phyloP scores from a whole-genome alignment of 805 yeast genomes.

The Pachysolen tannophilus region DNA sequence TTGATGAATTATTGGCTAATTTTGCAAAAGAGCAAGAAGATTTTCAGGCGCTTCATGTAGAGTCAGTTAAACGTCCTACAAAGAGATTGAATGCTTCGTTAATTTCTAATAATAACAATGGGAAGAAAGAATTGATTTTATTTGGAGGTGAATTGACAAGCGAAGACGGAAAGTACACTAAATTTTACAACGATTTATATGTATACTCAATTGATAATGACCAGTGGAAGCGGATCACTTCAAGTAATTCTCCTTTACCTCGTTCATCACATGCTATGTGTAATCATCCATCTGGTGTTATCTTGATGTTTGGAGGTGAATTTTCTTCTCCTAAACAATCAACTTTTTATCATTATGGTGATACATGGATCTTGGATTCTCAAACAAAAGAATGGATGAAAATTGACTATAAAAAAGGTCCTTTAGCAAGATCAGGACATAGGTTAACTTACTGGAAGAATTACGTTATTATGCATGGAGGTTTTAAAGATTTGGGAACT shows the following conservation, averaged over 20 bases:
- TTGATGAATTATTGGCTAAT: constrained; percentile 74
- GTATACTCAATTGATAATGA: constrained; percentile 70
- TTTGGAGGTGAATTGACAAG: constrained; percentile 84
- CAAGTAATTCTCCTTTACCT: constrained; percentile 87
- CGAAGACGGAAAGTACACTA: constrained; percentile 39
- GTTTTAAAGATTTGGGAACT: constrained; percentile 83
- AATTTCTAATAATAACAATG: constrained; percentile 67
- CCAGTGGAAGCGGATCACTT: constrained; percentile 69
- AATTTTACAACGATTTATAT: constrained; percentile 75
- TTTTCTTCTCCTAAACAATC: constrained; percentile 94
- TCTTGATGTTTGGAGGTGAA: constrained; percentile 91
- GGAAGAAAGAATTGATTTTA: constrained; percentile 67
- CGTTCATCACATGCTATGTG: constrained; percentile 92
- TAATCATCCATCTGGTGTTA: constrained; percentile 83
- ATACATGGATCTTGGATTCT: constrained; percentile 89
- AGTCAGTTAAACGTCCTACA: constrained; percentile 50
- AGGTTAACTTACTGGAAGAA: constrained; percentile 90
- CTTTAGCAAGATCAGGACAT: constrained; percentile 88
- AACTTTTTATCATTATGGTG: constrained; percentile 93
- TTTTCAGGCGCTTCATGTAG: constrained; percentile 64
- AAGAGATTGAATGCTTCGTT: constrained; percentile 68
- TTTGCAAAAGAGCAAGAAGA: constrained; percentile 74
- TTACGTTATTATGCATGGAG: constrained; percentile 78
- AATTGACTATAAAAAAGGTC: constrained; percentile 66
- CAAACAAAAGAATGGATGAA: constrained; percentile 85